Percentiles rank a stretch among this genome's conserved stretches.
Conservation (phyloP, 257 asterid genomes). For the Avicennia marina region DNA sequence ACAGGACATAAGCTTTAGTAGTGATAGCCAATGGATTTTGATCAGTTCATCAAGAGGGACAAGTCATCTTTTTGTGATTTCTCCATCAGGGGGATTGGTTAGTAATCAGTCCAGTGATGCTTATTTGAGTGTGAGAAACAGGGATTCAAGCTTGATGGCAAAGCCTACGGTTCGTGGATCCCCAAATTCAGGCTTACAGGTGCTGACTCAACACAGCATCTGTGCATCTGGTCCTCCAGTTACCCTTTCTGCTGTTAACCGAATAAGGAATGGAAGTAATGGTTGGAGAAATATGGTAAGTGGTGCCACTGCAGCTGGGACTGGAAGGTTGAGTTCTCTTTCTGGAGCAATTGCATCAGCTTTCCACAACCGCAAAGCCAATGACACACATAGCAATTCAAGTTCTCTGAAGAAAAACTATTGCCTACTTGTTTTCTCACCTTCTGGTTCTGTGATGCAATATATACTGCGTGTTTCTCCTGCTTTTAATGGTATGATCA, state of each 20-base stretch:
- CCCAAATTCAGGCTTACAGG: conserved; percentile 40
- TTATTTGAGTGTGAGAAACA: conserved; percentile 27
- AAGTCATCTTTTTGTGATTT: conserved; percentile 77
- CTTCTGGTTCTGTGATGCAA: conserved; percentile 67
- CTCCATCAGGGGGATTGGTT: conserved; percentile 58
- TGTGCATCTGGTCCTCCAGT: conserved; percentile 43
- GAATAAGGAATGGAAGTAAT: conserved; percentile 61
- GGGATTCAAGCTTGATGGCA: conserved; percentile 23
- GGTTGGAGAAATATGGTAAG: conserved; percentile 65
- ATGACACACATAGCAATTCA: conserved; percentile 28
- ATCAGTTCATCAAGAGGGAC: conserved; percentile 77
- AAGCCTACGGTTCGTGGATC: conserved; percentile 33
- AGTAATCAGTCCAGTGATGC: conserved; percentile 28
- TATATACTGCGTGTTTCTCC: conserved; percentile 42
- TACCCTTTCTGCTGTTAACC: conserved; percentile 49
- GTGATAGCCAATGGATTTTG: conserved; percentile 69
- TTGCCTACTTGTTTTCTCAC: conserved; percentile 74
- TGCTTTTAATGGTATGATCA: not conserved
- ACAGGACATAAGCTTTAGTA: conserved; percentile 88
- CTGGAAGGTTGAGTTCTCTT: conserved; percentile 50
- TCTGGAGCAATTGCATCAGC: conserved; percentile 62
- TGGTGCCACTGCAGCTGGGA: conserved; percentile 84
- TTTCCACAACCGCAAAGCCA: conserved; percentile 52
- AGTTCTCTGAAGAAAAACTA: conserved; percentile 38
- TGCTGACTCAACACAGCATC: conserved; percentile 44